Conservation (phyloP, 805 yeast species). For the Schizosaccharomyces japonicus region DNA sequence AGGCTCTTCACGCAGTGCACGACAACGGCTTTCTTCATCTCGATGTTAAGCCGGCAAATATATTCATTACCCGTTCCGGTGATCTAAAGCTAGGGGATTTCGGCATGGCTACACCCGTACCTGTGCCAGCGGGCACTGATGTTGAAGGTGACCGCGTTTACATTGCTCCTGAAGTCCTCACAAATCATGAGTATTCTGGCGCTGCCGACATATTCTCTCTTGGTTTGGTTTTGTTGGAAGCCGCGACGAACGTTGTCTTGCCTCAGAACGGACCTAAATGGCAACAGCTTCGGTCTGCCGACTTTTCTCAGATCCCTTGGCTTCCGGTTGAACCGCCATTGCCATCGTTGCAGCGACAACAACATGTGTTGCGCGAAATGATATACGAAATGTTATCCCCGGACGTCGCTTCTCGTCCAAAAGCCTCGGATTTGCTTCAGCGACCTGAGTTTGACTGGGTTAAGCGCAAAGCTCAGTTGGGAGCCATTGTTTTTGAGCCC, state of each 20-base stretch:
- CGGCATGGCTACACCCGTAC: slow-evolving; percentile 73
- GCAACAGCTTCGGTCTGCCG: slow-evolving; percentile 90
- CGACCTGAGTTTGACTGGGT: not conserved
- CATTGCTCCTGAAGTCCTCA: slow-evolving; percentile 87
- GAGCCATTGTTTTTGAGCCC: not conserved
- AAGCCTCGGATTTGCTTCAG: not conserved
- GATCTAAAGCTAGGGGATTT: slow-evolving; percentile 84
- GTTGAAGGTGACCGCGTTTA: slow-evolving; percentile 94
- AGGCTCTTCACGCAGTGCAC: slow-evolving; percentile 62
- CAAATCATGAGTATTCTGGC: slow-evolving; percentile 58
- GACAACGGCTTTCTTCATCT: slow-evolving; percentile 53
- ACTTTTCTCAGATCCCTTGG: slow-evolving; percentile 57
- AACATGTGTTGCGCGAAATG: not conserved
- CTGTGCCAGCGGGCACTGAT: slow-evolving; percentile 39
- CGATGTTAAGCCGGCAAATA: slow-evolving; percentile 86
- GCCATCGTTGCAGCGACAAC: not conserved
- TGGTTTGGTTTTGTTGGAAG: slow-evolving; percentile 79
- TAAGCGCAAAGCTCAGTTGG: not conserved
- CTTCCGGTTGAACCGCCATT: not conserved
- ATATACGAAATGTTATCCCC: not conserved
- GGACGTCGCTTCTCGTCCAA: not conserved
- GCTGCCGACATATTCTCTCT: slow-evolving; percentile 90
- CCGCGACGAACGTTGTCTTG: slow-evolving; percentile 79
- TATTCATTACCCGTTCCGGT: slow-evolving; percentile 86
- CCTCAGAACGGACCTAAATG: slow-evolving; percentile 94